Evolutionary conservation across 495 filamentous ascomycete genomes (phyloP), one percentile per base, ranked within the genome.

Genomic region (Friedmanniomyces endolithicus): DNA sequence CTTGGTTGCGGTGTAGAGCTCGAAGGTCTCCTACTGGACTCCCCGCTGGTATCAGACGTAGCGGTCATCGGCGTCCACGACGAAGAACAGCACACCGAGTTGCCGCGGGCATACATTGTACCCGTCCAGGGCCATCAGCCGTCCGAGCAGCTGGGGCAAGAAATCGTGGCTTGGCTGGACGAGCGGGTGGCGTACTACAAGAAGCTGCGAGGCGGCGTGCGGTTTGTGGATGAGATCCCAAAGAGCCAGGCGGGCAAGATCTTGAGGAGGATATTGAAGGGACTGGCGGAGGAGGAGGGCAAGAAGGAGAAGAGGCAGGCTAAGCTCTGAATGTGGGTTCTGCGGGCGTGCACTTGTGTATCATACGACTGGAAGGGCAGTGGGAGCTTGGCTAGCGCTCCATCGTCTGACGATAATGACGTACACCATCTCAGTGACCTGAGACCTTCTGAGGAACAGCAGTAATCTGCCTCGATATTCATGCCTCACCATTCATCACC

Each of bases 1-100:
- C 3, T 49, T 17, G 17, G 12, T 20, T 2, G 4, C 41, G 33
- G 7, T 2, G 68, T 67, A 12, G 68, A 72, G 46, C 64, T 72
- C 2, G 70, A 72, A 41, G 70, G 70, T 27, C 22, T 65, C 20
- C 62, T 72, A 2, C 46, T 56, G 2, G 41, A 50, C 7, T 60
- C 69, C 52, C 58, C 65, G 1, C 49, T 61, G 16, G 56, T 72
- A 31, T 52, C 65, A 34, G 70, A 72, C 53, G 67, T 65, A 0
- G 70, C 69, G 8, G 70, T 72, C 16, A 64, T 71, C 29, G 69
- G 69, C n/a, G 49, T 72, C 9, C 67, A 68, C 46, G 33, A 63
- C 37, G 58, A 67, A 41, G 61, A 64, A 0, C 64, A 68, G 43
- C 68, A 68, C 12, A 68, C 68, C 6, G 70, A 72, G 52, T 51